Evolutionary conservation across 345 rosid genomes (phyloP).

Genomic region (Bretschneidera sinensis): DNA sequence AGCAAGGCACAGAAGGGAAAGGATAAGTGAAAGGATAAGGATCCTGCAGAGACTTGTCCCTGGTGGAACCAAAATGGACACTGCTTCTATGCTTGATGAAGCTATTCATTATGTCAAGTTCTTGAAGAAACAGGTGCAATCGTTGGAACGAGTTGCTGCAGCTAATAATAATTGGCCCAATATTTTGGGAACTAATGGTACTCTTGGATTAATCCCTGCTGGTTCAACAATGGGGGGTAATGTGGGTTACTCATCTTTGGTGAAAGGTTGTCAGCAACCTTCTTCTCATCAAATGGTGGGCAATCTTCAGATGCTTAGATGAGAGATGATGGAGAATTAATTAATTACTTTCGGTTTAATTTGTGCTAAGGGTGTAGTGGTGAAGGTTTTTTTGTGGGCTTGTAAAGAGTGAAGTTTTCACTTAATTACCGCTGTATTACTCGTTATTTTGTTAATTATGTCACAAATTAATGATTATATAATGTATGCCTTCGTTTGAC

Average conservation of each 20-base stretch:
- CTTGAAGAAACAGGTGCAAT: constrained; percentile 76
- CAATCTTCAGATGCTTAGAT: constrained; percentile 61
- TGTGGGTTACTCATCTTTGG: constrained; percentile 33
- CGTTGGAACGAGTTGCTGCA: constrained; percentile 63
- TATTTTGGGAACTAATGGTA: constrained; percentile 22
- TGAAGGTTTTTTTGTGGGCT: constrained; percentile 3
- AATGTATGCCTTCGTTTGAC: too few species aligned
- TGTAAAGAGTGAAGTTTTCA: constrained; percentile 15
- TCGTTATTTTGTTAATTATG: too few species aligned
- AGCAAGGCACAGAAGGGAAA: constrained; percentile 80
- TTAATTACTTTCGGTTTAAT: neutral
- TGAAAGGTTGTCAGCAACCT: constrained; percentile 49
- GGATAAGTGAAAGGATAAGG: constrained; percentile 86
- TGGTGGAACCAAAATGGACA: constrained; percentile 96
- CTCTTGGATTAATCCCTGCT: constrained; percentile 29
- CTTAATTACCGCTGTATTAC: too few species aligned
- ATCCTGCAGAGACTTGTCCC: constrained; percentile 95
- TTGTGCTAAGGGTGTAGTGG: neutral
- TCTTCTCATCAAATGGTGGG: constrained; percentile 37
- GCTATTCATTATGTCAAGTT: constrained; percentile 92
- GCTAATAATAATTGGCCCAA: constrained; percentile 35
- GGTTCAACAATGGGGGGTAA: constrained; percentile 29
- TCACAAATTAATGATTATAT: too few species aligned
- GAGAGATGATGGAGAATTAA: constrained; percentile 6
- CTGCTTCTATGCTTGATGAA: constrained; percentile 92